Conservation (phyloP, 129 eudicot genomes). For the Kitagawia praeruptora region DNA sequence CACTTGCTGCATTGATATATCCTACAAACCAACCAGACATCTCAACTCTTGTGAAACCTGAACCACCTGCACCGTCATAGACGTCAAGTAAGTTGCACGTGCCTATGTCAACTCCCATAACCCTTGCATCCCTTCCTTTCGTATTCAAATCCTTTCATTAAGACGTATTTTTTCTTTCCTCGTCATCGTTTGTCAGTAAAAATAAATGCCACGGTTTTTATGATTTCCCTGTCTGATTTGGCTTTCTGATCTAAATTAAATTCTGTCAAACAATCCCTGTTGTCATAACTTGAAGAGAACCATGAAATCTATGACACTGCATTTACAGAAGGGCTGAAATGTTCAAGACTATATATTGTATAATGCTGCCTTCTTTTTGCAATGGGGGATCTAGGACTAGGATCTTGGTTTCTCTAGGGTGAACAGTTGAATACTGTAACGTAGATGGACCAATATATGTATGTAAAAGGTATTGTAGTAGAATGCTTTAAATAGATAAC, state of each 20-base stretch:
- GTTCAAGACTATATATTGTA: background rate
- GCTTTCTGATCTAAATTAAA: background rate
- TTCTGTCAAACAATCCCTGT: background rate
- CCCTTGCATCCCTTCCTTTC: constrained; percentile 4
- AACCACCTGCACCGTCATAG: constrained; percentile 60
- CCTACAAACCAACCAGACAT: constrained; percentile 55
- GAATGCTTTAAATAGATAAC: background rate
- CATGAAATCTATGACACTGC: background rate
- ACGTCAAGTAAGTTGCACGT: constrained; percentile 29
- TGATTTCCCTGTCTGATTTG: background rate
- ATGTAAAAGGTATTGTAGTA: background rate
- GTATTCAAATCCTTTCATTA: background rate
- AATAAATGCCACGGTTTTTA: constrained; percentile 28
- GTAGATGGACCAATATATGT: background rate
- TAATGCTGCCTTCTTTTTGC: background rate
- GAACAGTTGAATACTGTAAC: constrained; percentile 1
- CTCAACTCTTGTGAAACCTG: constrained; percentile 51
- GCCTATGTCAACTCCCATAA: constrained; percentile 39
- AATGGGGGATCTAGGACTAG: background rate
- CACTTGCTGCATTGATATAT: constrained; percentile 81
- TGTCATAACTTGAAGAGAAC: constrained; percentile 2
- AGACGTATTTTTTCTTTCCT: constrained; percentile 3
- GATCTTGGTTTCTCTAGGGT: background rate
- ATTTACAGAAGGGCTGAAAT: background rate
- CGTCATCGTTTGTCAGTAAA: constrained; percentile 17